These are phyloP conservation scores for Termitomyces sp. DNA, from an alignment of 768 basidiomycete species.

Conservation along the genomic window DNA sequence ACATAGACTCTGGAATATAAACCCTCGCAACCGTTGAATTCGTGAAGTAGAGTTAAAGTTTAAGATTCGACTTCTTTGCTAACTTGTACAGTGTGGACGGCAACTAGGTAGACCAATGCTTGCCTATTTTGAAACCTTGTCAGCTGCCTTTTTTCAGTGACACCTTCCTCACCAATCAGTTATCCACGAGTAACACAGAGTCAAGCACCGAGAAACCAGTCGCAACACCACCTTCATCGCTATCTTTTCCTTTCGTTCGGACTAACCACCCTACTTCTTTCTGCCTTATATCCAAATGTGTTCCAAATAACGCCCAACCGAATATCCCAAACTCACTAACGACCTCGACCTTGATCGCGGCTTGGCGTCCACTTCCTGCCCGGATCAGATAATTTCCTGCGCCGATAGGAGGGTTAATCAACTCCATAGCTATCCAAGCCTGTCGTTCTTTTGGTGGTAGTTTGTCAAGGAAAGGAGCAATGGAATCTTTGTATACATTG, in stretches of 20 bases:
- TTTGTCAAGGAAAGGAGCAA: constrained; percentile 66
- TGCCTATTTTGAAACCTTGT: background rate
- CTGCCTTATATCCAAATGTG: constrained; percentile 41
- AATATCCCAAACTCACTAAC: constrained; percentile 91
- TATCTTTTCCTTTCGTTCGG: constrained; percentile 85
- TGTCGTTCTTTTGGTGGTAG: constrained; percentile 57
- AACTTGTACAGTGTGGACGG: background rate
- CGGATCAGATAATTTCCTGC: constrained; percentile 72
- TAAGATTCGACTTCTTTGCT: background rate
- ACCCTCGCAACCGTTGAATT: background rate
- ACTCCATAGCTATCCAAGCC: constrained; percentile 95
- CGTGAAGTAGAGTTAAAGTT: too few relatives aligned
- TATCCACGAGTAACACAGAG: constrained; percentile 54
- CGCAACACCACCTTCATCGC: constrained; percentile 88
- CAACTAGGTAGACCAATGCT: background rate
- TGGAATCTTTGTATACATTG: constrained; percentile 84
- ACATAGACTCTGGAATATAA: too few relatives aligned
- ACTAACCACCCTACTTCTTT: constrained; percentile 78
- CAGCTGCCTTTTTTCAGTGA: background rate
- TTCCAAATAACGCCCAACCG: constrained; percentile 79
- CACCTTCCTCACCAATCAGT: constrained; percentile 6
- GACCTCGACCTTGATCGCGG: constrained; percentile 55
- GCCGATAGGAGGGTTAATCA: constrained; percentile 74
- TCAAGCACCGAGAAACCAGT: constrained; percentile 78
- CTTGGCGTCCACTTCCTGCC: constrained; percentile 45